Evolutionary conservation across 179 eudicot genomes (phyloP).

Genomic region (Vitellaria paradoxa): DNA sequence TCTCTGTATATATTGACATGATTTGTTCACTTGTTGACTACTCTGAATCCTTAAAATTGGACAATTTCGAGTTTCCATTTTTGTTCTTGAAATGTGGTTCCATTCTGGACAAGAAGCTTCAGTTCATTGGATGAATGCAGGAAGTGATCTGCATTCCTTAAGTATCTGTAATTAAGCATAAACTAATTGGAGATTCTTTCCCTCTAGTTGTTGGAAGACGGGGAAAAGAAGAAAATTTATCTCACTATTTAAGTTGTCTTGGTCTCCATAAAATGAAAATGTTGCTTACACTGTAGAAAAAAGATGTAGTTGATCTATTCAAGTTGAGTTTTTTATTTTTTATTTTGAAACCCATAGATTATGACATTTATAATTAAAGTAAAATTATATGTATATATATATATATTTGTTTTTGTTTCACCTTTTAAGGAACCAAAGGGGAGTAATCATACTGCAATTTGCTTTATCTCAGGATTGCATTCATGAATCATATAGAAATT

Average conservation of each 20-base stretch:
- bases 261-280: background rate
- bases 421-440: background rate
- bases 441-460: background rate
- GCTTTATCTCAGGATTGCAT: slow-evolving; percentile 58
- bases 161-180: background rate
- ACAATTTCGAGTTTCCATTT: background rate
- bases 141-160: background rate
- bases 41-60: background rate
- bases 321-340: background rate
- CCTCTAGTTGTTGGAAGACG: no score
- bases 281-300: background rate
- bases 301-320: background rate
- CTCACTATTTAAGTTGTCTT: background rate
- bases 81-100: background rate
- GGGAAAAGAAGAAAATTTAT: background rate
- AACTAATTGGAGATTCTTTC: background rate
- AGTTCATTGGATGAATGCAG: background rate
- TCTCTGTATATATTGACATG: background rate
- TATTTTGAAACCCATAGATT: background rate
- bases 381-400: no score
- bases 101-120: no score
- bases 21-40: background rate
- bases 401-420: slow-evolving; percentile 8
- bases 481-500: slow-evolving; percentile 62
- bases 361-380: background rate